These are phyloP conservation scores for Penicillium sp. DNA, from an alignment of 2,329 filamentous ascomycete species.

Conservation along the genomic window DNA sequence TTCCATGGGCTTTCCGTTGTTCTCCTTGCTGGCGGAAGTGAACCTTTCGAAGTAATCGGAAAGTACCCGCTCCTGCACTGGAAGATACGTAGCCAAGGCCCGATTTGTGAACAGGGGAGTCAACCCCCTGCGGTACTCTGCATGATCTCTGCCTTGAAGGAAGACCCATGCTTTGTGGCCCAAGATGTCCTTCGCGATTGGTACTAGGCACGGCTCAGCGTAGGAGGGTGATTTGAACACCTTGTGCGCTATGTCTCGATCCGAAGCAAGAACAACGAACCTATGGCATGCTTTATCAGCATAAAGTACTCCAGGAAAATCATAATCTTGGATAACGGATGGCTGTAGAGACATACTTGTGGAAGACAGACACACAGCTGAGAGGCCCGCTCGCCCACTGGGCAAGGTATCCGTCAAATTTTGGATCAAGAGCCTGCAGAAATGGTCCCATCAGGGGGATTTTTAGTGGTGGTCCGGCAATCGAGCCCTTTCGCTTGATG, in stretches of 20 bases:
- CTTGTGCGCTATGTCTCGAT: conserved; percentile 85
- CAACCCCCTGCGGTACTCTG: conserved; percentile 88
- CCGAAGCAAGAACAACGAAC: conserved; percentile 89
- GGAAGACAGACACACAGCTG: conserved; percentile 92
- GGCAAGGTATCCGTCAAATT: conserved; percentile 77
- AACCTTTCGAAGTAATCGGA: conserved; percentile 76
- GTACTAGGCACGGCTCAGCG: conserved; percentile 88
- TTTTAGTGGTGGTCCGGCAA: conserved; percentile 70
- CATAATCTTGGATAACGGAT: not conserved
- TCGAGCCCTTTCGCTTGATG: conserved; percentile 67
- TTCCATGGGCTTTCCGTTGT: conserved; percentile 66
- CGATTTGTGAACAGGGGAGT: conserved; percentile 85
- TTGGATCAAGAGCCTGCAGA: conserved; percentile 79
- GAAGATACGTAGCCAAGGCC: conserved; percentile 79
- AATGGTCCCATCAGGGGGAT: conserved; percentile 83
- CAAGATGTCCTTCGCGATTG: conserved; percentile 82
- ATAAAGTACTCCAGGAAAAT: not conserved
- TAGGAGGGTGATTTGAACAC: conserved; percentile 84
- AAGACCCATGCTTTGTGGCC: conserved; percentile 90
- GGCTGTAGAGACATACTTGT: conserved; percentile 66
- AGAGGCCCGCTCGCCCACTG: conserved; percentile 88
- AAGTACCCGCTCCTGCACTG: conserved; percentile 85
- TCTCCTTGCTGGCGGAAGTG: conserved; percentile 67
- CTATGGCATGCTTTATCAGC: conserved; percentile 44
- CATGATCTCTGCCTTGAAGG: conserved; percentile 81